A percentile compares a stretch with the other conserved stretches of the same genome.
Conservation (phyloP, 78 protist species). For the Dictyostelium intermedium region DNA sequence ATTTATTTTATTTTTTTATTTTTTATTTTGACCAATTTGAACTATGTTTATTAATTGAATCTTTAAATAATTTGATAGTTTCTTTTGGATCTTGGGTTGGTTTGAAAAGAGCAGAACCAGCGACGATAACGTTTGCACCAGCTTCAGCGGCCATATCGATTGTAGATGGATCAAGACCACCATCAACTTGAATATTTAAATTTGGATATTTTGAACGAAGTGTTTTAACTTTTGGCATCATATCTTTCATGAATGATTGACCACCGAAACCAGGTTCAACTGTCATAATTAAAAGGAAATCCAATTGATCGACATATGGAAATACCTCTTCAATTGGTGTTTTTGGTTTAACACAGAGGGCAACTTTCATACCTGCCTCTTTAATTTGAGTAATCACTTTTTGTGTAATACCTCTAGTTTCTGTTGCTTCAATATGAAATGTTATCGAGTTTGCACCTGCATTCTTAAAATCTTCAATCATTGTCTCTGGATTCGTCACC, state of each 20-base stretch:
- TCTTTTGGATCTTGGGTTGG: slow-evolving; percentile 66
- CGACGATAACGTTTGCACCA: slow-evolving; percentile 99
- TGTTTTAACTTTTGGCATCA: slow-evolving; percentile 94
- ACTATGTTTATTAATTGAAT: slow-evolving; percentile 41
- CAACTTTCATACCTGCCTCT: slow-evolving; percentile 91
- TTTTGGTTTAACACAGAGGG: slow-evolving; percentile 95
- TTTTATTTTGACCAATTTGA: slow-evolving; percentile 29
- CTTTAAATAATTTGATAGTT: slow-evolving; percentile 59
- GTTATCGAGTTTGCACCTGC: slow-evolving; percentile 95
- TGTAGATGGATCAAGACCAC: slow-evolving; percentile 95
- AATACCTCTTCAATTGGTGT: slow-evolving; percentile 83
- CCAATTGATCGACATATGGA: slow-evolving; percentile 56
- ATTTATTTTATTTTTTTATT: too few species aligned
- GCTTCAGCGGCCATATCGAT: slow-evolving; percentile 93
- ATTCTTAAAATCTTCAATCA: slow-evolving; percentile 90
- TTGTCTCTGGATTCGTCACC: slow-evolving; percentile 95
- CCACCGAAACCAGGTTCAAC: slow-evolving; percentile 99
- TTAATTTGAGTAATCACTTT: slow-evolving; percentile 76
- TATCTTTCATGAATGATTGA: slow-evolving; percentile 95
- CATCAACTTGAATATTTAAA: slow-evolving; percentile 98
- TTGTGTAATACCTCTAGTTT: background rate
- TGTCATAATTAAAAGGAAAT: slow-evolving; percentile 97
- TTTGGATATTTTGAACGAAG: slow-evolving; percentile 87
- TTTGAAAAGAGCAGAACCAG: slow-evolving; percentile 89
- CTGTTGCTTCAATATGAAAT: slow-evolving; percentile 96